These are phyloP conservation scores for Daldinia sp. DNA, from an alignment of 2,329 filamentous ascomycete genomes.

Conservation along the genomic window DNA sequence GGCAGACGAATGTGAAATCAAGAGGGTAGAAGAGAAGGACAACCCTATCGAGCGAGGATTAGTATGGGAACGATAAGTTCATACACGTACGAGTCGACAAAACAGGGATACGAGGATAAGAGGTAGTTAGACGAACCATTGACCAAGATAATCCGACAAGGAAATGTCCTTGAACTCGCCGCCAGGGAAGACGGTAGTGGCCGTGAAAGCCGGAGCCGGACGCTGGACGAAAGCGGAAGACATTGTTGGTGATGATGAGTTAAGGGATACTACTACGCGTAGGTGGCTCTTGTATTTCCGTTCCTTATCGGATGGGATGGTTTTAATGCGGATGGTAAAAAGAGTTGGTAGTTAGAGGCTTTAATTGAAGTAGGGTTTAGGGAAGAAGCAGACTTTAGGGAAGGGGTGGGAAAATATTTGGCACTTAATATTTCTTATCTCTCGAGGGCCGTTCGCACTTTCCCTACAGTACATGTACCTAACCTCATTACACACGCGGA, in stretches of 20 bases:
- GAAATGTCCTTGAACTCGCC: conserved; percentile 62
- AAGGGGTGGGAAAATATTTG: not conserved
- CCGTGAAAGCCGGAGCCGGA: conserved; percentile 63
- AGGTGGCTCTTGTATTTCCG: not conserved
- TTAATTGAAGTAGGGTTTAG: conserved; percentile 4
- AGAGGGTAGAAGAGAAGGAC: conserved; percentile 75
- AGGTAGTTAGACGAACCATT: conserved; percentile 56
- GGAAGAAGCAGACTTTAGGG: not conserved
- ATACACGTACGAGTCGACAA: not conserved
- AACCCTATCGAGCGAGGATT: conserved; percentile 58
- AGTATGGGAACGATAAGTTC: conserved; percentile 2
- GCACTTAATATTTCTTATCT: conserved; percentile 16
- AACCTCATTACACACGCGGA: too few relatives aligned
- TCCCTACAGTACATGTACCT: not conserved
- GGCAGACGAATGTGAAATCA: conserved; percentile 77
- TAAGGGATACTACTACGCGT: not conserved
- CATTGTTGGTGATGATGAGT: conserved; percentile 50
- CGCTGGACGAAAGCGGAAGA: conserved; percentile 62
- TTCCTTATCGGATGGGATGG: not conserved
- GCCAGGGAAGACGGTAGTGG: conserved; percentile 62
- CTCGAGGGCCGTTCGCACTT: not conserved
- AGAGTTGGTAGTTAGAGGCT: conserved; percentile 1
- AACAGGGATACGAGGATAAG: not conserved
- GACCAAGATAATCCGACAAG: conserved; percentile 59
- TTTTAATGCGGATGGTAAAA: not conserved